These are phyloP conservation scores for Globisporangium megalacanthum DNA, from an alignment of 352 stramenopile species.

Conservation along the genomic window DNA sequence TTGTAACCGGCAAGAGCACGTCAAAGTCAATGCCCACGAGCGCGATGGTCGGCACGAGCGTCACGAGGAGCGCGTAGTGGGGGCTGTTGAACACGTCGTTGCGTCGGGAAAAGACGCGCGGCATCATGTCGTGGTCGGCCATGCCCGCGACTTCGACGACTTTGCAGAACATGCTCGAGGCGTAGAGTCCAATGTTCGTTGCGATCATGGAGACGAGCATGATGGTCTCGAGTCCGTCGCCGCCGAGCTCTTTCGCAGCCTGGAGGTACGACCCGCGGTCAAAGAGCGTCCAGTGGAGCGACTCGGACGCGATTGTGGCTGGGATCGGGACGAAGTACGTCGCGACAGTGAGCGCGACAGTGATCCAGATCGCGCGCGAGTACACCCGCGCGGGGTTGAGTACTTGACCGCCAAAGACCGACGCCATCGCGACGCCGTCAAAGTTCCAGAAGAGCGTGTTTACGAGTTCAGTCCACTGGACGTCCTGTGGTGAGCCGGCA, in stretches of 20 bases:
- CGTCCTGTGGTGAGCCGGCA: slow-evolving; percentile 13
- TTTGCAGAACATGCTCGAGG: slow-evolving; percentile 86
- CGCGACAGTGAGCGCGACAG: slow-evolving; percentile 52
- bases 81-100: slow-evolving; percentile 21
- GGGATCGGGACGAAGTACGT: slow-evolving; percentile 85
- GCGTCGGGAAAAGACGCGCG: slow-evolving; percentile 53
- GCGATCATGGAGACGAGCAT: slow-evolving; percentile 74
- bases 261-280: slow-evolving; percentile 74
- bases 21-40: slow-evolving; percentile 37
- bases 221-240: slow-evolving; percentile 67
- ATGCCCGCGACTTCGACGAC: slow-evolving; percentile 70
- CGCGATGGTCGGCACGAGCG: slow-evolving; percentile 18
- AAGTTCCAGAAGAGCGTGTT: slow-evolving; percentile 94
- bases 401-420: slow-evolving; percentile 84
- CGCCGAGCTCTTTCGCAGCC: slow-evolving; percentile 62
- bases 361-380: slow-evolving; percentile 69
- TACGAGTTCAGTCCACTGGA: slow-evolving; percentile 67
- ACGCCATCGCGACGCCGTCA: slow-evolving; percentile 87
- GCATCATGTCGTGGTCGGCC: slow-evolving; percentile 71
- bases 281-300: slow-evolving; percentile 54
- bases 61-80: slow-evolving; percentile 17
- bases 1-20: slow-evolving; percentile 66
- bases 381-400: slow-evolving; percentile 69
- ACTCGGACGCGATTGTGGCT: slow-evolving; percentile 47
- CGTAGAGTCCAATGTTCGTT: slow-evolving; percentile 86